phyloP scores from a whole-genome alignment of 768 basidiomycete species.

The Neoboletus magnificus region DNA sequence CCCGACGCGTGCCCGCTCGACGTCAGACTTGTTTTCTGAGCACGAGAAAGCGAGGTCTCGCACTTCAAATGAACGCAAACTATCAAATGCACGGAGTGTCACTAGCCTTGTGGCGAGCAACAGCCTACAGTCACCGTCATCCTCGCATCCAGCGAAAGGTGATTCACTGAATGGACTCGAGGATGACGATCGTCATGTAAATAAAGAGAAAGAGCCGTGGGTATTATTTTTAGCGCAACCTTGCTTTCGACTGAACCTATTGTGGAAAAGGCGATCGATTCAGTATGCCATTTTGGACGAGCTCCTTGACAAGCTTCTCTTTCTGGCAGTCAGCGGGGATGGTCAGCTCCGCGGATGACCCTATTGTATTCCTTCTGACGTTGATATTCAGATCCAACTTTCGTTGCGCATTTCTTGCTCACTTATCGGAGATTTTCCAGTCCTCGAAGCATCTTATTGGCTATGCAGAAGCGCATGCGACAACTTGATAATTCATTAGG shows the following conservation, averaged over 20 bases:
- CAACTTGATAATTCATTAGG: conserved; percentile 67
- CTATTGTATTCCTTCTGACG: conserved; percentile 13
- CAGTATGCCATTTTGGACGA: conserved; percentile 78
- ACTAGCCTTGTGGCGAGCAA: conserved; percentile 22
- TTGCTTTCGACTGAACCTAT: conserved; percentile 10
- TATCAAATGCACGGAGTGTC: conserved; percentile 31
- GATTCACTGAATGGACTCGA: conserved; percentile 19
- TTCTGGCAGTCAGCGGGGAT: conserved; percentile 80
- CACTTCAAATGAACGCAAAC: conserved; percentile 25
- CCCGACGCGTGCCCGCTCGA: conserved; percentile 53
- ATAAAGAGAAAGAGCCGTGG: conserved; percentile 52
- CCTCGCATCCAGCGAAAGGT: conserved; percentile 12
- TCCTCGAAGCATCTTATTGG: conserved; percentile 74
- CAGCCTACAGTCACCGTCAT: conserved; percentile 18
- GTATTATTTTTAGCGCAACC: conserved; percentile 21
- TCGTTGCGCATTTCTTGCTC: conserved; percentile 75
- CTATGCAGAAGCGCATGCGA: conserved; percentile 85
- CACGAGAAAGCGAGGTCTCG: conserved; percentile 37
- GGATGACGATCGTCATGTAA: conserved; percentile 23
- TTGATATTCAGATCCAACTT: conserved; percentile 58
- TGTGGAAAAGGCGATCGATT: conserved; percentile 44
- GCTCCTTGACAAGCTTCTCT: conserved; percentile 76
- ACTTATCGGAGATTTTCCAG: conserved; percentile 82
- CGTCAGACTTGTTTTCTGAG: conserved; percentile 48
- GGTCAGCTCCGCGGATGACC: conserved; percentile 41